Conservation (phyloP, 768 basidiomycete genomes). For the Calocera viscosa region DNA sequence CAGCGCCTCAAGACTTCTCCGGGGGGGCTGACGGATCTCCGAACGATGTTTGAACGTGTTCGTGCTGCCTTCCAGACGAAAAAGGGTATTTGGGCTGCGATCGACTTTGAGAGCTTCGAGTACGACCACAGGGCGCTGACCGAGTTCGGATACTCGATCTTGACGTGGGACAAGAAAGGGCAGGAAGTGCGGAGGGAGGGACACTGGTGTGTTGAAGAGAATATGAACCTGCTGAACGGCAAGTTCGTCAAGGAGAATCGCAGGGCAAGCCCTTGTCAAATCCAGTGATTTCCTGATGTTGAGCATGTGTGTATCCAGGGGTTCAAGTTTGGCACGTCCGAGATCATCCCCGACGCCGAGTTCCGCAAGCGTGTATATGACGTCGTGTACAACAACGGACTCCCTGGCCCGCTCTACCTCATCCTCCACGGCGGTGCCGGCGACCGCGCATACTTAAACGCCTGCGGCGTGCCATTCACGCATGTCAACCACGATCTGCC, state of each 20-base stretch:
- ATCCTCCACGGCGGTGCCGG: conserved; percentile 69
- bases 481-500: conserved; percentile 46
- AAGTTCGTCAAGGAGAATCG: conserved; percentile 52
- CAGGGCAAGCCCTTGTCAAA: conserved; percentile 33
- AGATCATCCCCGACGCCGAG: conserved; percentile 37
- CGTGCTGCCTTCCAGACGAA: conserved; percentile 51
- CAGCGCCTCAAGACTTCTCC: conserved; percentile 47
- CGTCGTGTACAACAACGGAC: conserved; percentile 31
- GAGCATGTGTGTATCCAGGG: not conserved
- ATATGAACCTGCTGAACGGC: conserved; percentile 43
- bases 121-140: conserved; percentile 56
- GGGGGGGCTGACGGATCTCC: conserved; percentile 38
- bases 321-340: conserved; percentile 37
- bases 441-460: conserved; percentile 53
- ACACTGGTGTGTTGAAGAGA: conserved; percentile 55
- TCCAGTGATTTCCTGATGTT: not conserved
- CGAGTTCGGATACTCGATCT: conserved; percentile 66
- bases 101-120: conserved; percentile 83
- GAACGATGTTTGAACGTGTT: conserved; percentile 54
- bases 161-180: conserved; percentile 43
- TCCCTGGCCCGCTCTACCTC: conserved; percentile 52
- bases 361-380: conserved; percentile 43
- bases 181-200: conserved; percentile 36
- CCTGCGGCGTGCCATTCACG: conserved; percentile 37
- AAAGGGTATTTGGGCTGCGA: conserved; percentile 57